Evolutionary conservation across 768 basidiomycete genomes (phyloP).

Genomic region (Lactarius akahatsu): DNA sequence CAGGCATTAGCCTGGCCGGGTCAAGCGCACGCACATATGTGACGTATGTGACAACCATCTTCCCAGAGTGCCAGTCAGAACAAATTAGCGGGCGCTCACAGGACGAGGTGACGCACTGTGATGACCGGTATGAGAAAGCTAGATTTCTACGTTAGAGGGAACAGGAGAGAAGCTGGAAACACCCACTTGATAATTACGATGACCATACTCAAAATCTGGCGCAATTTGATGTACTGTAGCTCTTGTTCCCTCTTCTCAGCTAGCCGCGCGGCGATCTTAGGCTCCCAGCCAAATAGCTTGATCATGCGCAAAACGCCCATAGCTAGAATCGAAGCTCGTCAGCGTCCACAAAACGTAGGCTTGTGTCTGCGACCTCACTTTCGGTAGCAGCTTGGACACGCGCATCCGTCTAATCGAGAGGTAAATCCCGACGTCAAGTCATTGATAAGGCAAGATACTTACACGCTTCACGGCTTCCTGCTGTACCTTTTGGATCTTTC

Average conservation of each 20-base stretch:
- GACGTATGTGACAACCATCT: slow-evolving; percentile 41
- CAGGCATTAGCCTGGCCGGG: not conserved
- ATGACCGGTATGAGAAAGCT: slow-evolving; percentile 42
- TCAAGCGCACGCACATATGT: slow-evolving; percentile 31
- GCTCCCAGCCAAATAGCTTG: slow-evolving; percentile 66
- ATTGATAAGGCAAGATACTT: slow-evolving; percentile 3
- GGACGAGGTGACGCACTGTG: slow-evolving; percentile 30
- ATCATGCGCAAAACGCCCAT: slow-evolving; percentile 46
- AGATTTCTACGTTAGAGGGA: not conserved
- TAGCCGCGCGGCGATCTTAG: slow-evolving; percentile 40
- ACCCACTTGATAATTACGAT: slow-evolving; percentile 37
- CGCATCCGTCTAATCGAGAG: slow-evolving; percentile 42
- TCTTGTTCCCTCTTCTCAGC: slow-evolving; percentile 42
- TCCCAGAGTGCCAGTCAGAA: not conserved
- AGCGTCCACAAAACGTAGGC: not conserved
- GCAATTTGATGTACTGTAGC: slow-evolving; percentile 38
- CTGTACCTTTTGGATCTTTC: slow-evolving; percentile 39
- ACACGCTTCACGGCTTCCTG: slow-evolving; percentile 43
- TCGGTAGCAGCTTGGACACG: slow-evolving; percentile 49
- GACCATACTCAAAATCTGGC: slow-evolving; percentile 37
- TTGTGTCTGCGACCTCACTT: slow-evolving; percentile 29
- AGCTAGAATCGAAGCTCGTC: slow-evolving; percentile 29
- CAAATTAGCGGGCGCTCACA: not conserved
- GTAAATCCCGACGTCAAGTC: not conserved
- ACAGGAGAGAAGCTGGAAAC: not conserved